Base-by-base conservation (phyloP, 73 alveolate species). In the Breviolum minutum region DNA sequence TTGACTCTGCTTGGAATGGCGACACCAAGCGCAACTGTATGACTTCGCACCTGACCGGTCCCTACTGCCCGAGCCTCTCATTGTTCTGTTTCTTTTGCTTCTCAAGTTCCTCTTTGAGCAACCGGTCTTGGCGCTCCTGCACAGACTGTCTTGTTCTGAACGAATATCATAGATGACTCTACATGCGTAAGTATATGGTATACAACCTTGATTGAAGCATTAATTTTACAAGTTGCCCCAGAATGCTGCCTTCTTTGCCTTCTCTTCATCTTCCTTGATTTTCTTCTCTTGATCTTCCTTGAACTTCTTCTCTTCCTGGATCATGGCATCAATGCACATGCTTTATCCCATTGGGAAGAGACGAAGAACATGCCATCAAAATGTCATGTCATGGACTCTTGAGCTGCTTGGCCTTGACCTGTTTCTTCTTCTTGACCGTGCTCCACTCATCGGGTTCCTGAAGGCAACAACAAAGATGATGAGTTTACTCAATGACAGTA, bases 341-440 rank as follows among this genome's bases (percentile, higher is more conserved):
- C 77, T 22, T 22, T 68, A 14, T 68, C 77, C n/a, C 77, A 14
- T 17, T 17, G n/a, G 24, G 77, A 14, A 68, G 77, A 17, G 8
- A 68, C 17, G 77, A 40, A 40, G 5, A 40, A 40, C 54, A 40
- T 40, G 54, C 54, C 54, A 40, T 40, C 54, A 40, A 26, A 29
- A 29, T 29, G 48, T 26, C n/a, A 16, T 14, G n/a, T 62, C 24
- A 0, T 77, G n/a, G 30, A 60, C 62, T 24, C 87, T 40, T 40
- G 54, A 40, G 54, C 54, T 40, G 27, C 61, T 32, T 19, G 87
- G 77, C 97, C 97, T 90, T 90, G 64, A 90, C 97, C 70, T 90
- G 97, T 81, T 90, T 90, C 97, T 90, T 90, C 87, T 90, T 90
- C 76, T 90, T 90, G 62, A 90, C 97, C 7, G 97, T 90, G 87